These are phyloP conservation scores for Eucalyptus polyanthemos DNA, from an alignment of 345 rosid genomes.

Conservation along the genomic window DNA sequence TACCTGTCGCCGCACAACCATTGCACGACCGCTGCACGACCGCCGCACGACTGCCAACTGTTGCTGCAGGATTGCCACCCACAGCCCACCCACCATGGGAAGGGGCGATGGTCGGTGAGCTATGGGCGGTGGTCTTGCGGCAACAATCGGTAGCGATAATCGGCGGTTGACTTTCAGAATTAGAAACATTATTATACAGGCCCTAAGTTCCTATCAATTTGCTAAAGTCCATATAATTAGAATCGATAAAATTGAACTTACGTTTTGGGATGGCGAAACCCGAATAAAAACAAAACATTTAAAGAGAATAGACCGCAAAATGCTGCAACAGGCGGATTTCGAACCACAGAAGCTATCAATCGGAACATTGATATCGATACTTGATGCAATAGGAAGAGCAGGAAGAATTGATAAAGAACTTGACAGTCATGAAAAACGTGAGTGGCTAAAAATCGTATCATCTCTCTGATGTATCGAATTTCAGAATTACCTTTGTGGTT, in stretches of 20 bases:
- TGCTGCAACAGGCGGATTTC: slow-evolving; percentile 15
- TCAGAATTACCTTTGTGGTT: too few species aligned
- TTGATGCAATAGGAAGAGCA: slow-evolving; percentile 32
- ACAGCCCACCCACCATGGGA: accelerated
- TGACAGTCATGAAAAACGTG: not conserved
- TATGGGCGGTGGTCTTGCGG: accelerated
- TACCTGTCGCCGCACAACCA: accelerated
- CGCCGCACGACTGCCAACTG: accelerated
- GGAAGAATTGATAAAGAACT: slow-evolving; percentile 30
- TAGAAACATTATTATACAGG: too few species aligned
- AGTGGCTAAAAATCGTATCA: not conserved
- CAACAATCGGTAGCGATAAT: accelerated
- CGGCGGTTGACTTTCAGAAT: too few species aligned
- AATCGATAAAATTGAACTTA: not conserved
- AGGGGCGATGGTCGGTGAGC: too few species aligned
- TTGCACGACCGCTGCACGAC: too few species aligned
- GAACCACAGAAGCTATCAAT: slow-evolving; percentile 1
- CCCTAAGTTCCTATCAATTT: not conserved
- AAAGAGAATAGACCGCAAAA: not conserved
- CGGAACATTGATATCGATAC: slow-evolving; percentile 7
- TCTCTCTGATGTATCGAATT: not conserved
- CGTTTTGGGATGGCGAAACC: slow-evolving; percentile 22
- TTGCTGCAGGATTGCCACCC: too few species aligned
- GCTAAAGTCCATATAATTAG: not conserved
- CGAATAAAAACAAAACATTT: slow-evolving; percentile 9